These are phyloP conservation scores for Globisporangium cylindrosporum DNA, from an alignment of 352 stramenopile genomes.

Conservation along the genomic window DNA sequence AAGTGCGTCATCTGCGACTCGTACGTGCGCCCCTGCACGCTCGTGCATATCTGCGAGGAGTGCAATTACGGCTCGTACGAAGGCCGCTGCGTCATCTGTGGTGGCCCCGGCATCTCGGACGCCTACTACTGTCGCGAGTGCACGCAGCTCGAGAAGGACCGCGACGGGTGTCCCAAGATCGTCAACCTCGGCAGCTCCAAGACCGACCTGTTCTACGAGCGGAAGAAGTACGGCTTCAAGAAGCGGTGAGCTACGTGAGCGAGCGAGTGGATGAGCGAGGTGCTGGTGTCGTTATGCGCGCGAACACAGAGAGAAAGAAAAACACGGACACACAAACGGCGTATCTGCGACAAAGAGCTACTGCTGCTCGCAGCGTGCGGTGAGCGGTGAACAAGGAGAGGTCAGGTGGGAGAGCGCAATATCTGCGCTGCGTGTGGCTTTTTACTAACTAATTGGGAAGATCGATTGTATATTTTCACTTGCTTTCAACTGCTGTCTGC, in stretches of 20 bases:
- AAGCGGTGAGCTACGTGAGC: constrained; percentile 51
- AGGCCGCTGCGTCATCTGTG: constrained; percentile 97
- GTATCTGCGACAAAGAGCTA: not conserved
- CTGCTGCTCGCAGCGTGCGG: not conserved
- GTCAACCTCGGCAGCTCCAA: constrained; percentile 96
- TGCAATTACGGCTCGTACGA: constrained; percentile 99
- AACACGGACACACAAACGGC: not conserved
- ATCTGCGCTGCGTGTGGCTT: not conserved
- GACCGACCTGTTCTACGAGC: constrained; percentile 99
- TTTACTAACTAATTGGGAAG: not conserved
- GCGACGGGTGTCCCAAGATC: constrained; percentile 99
- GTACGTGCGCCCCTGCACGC: constrained; percentile 96
- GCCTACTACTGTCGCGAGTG: constrained; percentile 99
- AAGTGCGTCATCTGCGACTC: constrained; percentile 99
- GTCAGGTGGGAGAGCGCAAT: not conserved
- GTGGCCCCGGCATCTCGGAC: constrained; percentile 96
- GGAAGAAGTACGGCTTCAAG: constrained; percentile 97
- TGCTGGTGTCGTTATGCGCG: not conserved
- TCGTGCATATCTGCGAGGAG: constrained; percentile 99
- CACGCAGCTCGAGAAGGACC: constrained; percentile 94
- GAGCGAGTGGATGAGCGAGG: not conserved
- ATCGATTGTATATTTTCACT: not conserved
- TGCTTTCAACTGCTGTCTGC: not conserved
- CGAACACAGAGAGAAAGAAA: not conserved
- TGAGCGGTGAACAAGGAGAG: not conserved